Evolutionary conservation across 2,329 filamentous ascomycete genomes (phyloP), one percentile per base, ranked within the genome.

Genomic region (Cadophora malorum): DNA sequence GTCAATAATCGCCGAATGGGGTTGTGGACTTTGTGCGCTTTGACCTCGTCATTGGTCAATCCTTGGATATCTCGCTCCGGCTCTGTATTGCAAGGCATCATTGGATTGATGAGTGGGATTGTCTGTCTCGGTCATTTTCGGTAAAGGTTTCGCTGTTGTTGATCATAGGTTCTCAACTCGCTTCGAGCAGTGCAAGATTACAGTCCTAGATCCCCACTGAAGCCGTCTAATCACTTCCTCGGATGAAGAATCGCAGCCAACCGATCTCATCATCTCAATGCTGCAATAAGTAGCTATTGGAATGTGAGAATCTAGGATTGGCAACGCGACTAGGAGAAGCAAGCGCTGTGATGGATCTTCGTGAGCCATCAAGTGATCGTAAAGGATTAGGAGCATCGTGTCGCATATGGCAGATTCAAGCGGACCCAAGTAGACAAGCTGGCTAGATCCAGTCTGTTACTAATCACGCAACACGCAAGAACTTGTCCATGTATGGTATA

Each of bases 41-140:
- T 58, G 55, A 58, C 55, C 55, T 35, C 55, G 21, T 19, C 33
- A 58, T 58, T 58, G 55, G 55, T 38, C 31, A 35, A 23, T 58
- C 55, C n/a, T 9, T n/a, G 9, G n/a, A 41, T 41, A 56, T 35
- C 33, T 35, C 38, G 33, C 33, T 38, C 33, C 23, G 25, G 3
- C 10, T 31, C 2, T 53, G 3, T 12, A 38, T 58, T 58, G 8
- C 31, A 35, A 41, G 55, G 4, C 8, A 38, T 58, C 9, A 58
- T 21, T 58, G 55, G 55, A 38, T 6, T 31, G 33, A 12, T 8
- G 31, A 33, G 1, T 41, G 8, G 33, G 9, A 58, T 41, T 41
- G 21, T 35, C 14, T 58, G 55, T 58, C 33, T 58, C 31, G 10
- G 33, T 21, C 28, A 12, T 23, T 6, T 16, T 16, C 41, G 41